These are phyloP conservation scores for Ehretia macrophylla DNA, from an alignment of 257 asterid genomes.

Conservation along the genomic window DNA sequence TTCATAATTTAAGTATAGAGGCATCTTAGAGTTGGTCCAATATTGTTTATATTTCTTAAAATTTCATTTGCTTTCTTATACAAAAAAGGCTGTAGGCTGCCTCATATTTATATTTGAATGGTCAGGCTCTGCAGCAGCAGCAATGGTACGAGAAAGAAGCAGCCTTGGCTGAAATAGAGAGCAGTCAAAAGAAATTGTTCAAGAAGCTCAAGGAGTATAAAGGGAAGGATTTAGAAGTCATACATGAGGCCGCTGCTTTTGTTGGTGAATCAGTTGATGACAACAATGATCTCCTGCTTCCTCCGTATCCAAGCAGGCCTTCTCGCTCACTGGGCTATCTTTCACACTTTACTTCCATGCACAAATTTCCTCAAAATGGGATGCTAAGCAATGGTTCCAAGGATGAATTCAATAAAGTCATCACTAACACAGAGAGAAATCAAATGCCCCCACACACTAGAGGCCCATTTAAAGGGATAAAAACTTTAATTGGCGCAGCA, in stretches of 20 bases:
- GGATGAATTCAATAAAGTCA: conserved; percentile 13
- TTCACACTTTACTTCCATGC: conserved; percentile 32
- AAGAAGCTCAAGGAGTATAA: conserved; percentile 75
- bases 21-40: too few species aligned
- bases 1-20: too few species aligned
- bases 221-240: conserved; percentile 74
- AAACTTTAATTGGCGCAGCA: conserved; percentile 39
- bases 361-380: conserved; percentile 50
- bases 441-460: conserved; percentile 18
- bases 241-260: conserved; percentile 78
- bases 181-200: conserved; percentile 74
- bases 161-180: conserved; percentile 67
- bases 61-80: too few species aligned
- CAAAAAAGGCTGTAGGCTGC: too few species aligned
- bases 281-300: conserved; percentile 80
- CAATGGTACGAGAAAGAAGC: conserved; percentile 86
- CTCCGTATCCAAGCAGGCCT: conserved; percentile 86
- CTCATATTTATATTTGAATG: neutral
- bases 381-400: conserved; percentile 9
- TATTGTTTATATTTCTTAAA: too few species aligned
- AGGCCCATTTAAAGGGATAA: conserved; percentile 34
- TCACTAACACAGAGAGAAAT: conserved; percentile 16
- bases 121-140: conserved; percentile 81
- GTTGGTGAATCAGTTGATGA: conserved; percentile 78
- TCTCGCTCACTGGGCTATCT: conserved; percentile 44